A percentile compares a stretch with the other conserved stretches of the same genome.
These are phyloP conservation scores for Pholiota adiposa DNA, from an alignment of 1,284 basidiomycete species.

Conservation along the genomic window DNA sequence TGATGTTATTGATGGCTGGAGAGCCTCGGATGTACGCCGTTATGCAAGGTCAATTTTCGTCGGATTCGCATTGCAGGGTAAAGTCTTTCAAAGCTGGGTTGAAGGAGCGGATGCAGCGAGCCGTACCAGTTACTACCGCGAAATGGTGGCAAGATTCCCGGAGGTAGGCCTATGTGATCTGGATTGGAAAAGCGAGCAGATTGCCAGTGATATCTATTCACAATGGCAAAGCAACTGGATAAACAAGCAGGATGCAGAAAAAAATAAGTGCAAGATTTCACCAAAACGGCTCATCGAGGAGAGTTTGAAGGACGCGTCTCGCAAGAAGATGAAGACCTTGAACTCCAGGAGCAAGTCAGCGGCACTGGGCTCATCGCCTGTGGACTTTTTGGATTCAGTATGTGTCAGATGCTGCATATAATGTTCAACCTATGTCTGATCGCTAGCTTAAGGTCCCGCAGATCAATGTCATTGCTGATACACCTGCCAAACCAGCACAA, in stretches of 20 bases:
- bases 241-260: constrained; percentile 8
- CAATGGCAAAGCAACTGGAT: constrained; percentile 15
- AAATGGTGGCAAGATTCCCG: constrained; percentile 17
- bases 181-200: constrained; percentile 17
- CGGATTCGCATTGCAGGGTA: constrained; percentile 15
- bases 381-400: constrained; percentile 12
- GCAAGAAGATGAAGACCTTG: constrained; percentile 15
- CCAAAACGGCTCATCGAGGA: constrained; percentile 16
- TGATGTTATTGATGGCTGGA: constrained; percentile 14
- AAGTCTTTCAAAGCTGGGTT: constrained; percentile 15
- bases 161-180: constrained; percentile 14
- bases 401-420: constrained; percentile 8
- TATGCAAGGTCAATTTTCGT: constrained; percentile 15
- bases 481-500: constrained; percentile 11
- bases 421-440: constrained; percentile 9
- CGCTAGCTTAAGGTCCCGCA: constrained; percentile 14
- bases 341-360: constrained; percentile 8
- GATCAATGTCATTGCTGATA: constrained; percentile 14
- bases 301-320: constrained; percentile 11
- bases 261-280: constrained; percentile 12
- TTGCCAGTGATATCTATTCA: constrained; percentile 12
- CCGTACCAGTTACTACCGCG: constrained; percentile 9
- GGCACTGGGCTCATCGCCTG: constrained; percentile 8
- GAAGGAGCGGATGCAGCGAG: constrained; percentile 12
- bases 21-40: constrained; percentile 10